A percentile compares a stretch with the other conserved stretches of the same genome.
These are phyloP conservation scores for Debaryomyces fabryi DNA, from an alignment of 1,139 yeast species.

Conservation along the genomic window DNA sequence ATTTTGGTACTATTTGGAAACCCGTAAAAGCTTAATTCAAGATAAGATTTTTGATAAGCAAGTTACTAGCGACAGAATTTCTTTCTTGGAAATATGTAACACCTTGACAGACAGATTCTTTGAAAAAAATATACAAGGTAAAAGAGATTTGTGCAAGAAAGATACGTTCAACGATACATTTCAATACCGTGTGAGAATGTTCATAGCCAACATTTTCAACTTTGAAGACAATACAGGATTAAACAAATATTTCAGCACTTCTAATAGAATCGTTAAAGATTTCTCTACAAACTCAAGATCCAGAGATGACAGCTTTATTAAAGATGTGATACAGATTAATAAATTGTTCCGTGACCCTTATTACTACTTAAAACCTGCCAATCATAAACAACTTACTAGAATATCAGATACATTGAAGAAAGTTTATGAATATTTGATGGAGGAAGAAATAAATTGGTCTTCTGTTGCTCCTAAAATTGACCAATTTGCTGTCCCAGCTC, in stretches of 20 bases:
- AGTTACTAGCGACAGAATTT: slow-evolving; percentile 39
- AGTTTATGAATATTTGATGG: slow-evolving; percentile 32
- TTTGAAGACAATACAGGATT: slow-evolving; percentile 52
- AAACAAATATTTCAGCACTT: slow-evolving; percentile 41
- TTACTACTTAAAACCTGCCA: slow-evolving; percentile 27
- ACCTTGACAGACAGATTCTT: slow-evolving; percentile 37
- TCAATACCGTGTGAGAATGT: slow-evolving; percentile 40
- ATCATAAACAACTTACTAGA: slow-evolving; percentile 24
- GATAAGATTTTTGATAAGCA: slow-evolving; percentile 30
- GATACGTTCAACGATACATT: slow-evolving; percentile 44
- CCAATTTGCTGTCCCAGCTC: slow-evolving; percentile 18
- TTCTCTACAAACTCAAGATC: slow-evolving; percentile 22
- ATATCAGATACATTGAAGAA: slow-evolving; percentile 27
- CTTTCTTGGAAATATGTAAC: slow-evolving; percentile 44
- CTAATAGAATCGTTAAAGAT: slow-evolving; percentile 31
- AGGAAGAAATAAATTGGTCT: slow-evolving; percentile 31
- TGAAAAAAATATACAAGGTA: slow-evolving; percentile 21
- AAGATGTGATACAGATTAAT: slow-evolving; percentile 36
- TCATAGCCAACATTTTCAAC: slow-evolving; percentile 36
- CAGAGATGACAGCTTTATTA: slow-evolving; percentile 31
- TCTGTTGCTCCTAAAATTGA: slow-evolving; percentile 22
- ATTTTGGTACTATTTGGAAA: slow-evolving; percentile 44
- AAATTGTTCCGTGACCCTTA: slow-evolving; percentile 43
- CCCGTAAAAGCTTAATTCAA: slow-evolving; percentile 27
- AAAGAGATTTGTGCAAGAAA: slow-evolving; percentile 34